Evolutionary conservation across 139 green algal species (phyloP).

Genomic region (Micractinium sp.): DNA sequence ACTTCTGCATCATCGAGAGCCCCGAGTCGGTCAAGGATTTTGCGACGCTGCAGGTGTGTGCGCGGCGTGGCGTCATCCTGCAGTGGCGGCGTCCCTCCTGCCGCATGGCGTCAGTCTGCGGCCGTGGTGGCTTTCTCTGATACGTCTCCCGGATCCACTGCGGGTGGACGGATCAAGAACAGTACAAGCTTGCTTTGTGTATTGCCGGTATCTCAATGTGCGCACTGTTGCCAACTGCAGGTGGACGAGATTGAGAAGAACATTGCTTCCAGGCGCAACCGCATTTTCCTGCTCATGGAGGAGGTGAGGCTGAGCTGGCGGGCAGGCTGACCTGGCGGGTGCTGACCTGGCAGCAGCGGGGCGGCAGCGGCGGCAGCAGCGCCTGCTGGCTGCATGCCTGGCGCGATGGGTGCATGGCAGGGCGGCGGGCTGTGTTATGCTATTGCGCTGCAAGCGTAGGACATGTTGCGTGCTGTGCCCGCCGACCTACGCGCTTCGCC

Average conservation of each 20-base stretch:
- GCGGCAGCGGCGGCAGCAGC: neutral
- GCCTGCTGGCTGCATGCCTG: neutral
- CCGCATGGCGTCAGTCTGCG: too few relatives aligned
- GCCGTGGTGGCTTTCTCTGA: too few relatives aligned
- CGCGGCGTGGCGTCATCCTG: too few relatives aligned
- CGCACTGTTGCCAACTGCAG: slow-evolving; percentile 38
- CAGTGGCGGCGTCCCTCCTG: too few relatives aligned
- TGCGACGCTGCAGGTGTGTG: slow-evolving; percentile 62
- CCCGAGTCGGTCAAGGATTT: slow-evolving; percentile 90
- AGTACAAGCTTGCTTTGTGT: too few relatives aligned
- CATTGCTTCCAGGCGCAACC: slow-evolving; percentile 82
- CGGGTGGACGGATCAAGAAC: too few relatives aligned
- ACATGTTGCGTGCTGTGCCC: too few relatives aligned
- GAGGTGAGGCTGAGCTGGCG: slow-evolving; percentile 74
- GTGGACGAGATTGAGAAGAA: slow-evolving; percentile 80
- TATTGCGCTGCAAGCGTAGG: too few relatives aligned
- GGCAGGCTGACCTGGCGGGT: neutral
- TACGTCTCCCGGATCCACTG: too few relatives aligned
- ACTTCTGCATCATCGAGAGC: slow-evolving; percentile 97
- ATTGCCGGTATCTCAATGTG: too few relatives aligned
- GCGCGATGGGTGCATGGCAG: too few relatives aligned
- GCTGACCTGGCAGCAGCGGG: neutral
- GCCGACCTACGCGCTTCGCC: neutral
- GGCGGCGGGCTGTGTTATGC: too few relatives aligned
- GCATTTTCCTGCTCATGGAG: slow-evolving; percentile 98